Evolutionary conservation across 2,329 filamentous ascomycete species (phyloP), one percentile per base, ranked within the genome.

Genomic region (Stemphylium beticola): DNA sequence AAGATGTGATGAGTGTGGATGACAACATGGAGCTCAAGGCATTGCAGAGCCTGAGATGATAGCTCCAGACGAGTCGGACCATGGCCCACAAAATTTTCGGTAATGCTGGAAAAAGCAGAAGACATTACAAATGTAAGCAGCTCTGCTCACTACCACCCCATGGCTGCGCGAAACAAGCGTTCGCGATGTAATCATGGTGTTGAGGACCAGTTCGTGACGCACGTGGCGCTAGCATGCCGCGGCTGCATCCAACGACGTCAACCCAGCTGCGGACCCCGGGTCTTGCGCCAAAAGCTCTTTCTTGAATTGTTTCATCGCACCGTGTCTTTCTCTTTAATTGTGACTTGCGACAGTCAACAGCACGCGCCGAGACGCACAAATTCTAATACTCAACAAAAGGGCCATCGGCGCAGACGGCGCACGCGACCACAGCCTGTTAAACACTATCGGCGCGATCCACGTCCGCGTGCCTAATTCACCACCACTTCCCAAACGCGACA

Each of bases 211-310:
- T 24, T 10, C 39, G 41, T 50, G 46, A 53, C 50, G 57, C 55
- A 60, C 57, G 58, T 60, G 58, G 58, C 55, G 55, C 45, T 58
- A 60, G 58, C 55, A 48, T 53, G 51, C 38, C 39, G 58, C 44
- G 11, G 53, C 51, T 47, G 51, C 44, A 42, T 44, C 29, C 55
- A 53, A 60, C 58, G 48, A 60, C 58, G 58, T 60, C 58, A 60
- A 46, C 33, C 44, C 26, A 29, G 20, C 14, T 22, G 17, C 46
- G 41, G 40, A 44, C 24, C 47, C 49, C 38, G 15, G 34, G 42
- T 47, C 36, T 18, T 24, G 39, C 31, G 12, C 31, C 6, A 2
- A 12, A 24, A 32, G 20, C 46, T 46, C 41, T 43, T 34, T 55
- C 11, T 40, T 26, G 40, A 22, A 33, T 46, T 36, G 14, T 26